Evolutionary conservation across 352 stramenopile genomes (phyloP).

Genomic region (Globisporangium uncinulatum): DNA sequence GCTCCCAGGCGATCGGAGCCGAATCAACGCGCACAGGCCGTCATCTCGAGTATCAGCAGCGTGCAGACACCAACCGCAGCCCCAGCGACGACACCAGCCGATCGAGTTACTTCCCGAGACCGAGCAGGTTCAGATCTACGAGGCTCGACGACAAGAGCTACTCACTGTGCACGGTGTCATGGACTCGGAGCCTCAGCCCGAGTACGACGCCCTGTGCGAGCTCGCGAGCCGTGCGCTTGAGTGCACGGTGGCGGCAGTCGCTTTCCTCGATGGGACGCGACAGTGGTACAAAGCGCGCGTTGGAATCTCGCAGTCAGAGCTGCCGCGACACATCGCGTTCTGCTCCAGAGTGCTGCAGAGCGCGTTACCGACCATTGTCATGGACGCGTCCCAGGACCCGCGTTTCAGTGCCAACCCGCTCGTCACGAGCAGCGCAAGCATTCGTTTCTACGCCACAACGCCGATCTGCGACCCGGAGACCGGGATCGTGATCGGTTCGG

Average conservation of each 20-base stretch:
- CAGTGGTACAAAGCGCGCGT: slow-evolving; percentile 77
- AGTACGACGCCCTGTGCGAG: slow-evolving; percentile 72
- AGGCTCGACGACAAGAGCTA: slow-evolving; percentile 32
- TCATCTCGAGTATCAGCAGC: no score
- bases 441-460: slow-evolving; percentile 91
- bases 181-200: slow-evolving; percentile 35
- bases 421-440: slow-evolving; percentile 80
- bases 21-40: background rate
- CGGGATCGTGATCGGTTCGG: slow-evolving; percentile 58
- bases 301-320: slow-evolving; percentile 54
- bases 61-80: background rate
- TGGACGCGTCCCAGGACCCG: slow-evolving; percentile 75
- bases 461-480: slow-evolving; percentile 58
- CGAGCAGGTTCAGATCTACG: slow-evolving; percentile 45
- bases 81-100: background rate
- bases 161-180: slow-evolving; percentile 38
- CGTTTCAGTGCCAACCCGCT: slow-evolving; percentile 85
- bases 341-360: slow-evolving; percentile 51
- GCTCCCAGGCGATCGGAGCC: background rate
- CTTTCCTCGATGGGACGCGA: slow-evolving; percentile 46
- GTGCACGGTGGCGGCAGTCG: slow-evolving; percentile 57
- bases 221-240: slow-evolving; percentile 55
- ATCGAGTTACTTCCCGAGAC: slow-evolving; percentile 45
- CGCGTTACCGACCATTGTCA: slow-evolving; percentile 57
- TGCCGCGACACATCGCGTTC: slow-evolving; percentile 61